These are phyloP conservation scores for Lipomyces yarrowii DNA, from an alignment of 1,139 yeast species.

Conservation along the genomic window DNA sequence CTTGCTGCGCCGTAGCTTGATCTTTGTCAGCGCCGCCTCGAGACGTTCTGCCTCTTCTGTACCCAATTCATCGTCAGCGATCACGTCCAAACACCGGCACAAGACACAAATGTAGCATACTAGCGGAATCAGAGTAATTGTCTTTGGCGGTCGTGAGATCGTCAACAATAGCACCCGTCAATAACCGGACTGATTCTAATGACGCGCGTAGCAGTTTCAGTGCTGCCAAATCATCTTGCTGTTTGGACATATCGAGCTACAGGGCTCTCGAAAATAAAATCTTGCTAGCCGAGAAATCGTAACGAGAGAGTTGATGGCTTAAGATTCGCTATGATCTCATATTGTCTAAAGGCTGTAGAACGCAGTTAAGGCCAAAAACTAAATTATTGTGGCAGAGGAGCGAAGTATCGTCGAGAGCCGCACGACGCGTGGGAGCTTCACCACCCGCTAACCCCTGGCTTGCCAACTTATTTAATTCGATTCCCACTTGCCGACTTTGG, in stretches of 20 bases:
- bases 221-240: slow-evolving; percentile 19
- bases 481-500: neutral
- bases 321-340: neutral
- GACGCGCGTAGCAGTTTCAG: slow-evolving; percentile 35
- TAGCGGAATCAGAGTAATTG: slow-evolving; percentile 20
- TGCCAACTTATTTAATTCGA: neutral
- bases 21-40: neutral
- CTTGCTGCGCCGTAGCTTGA: neutral
- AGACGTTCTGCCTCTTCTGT: slow-evolving; percentile 4
- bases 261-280: neutral
- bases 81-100: neutral
- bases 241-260: neutral
- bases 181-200: slow-evolving; percentile 29
- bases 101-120: slow-evolving; percentile 9
- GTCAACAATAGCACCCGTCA: slow-evolving; percentile 19
- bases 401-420: neutral
- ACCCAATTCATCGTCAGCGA: neutral
- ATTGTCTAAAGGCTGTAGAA: neutral
- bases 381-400: too few relatives aligned
- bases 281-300: neutral
- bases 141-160: slow-evolving; percentile 19
- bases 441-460: neutral
- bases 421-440: neutral
- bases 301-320: neutral
- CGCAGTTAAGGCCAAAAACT: too few relatives aligned